phyloP scores from a whole-genome alignment of 805 yeast genomes.

The Blastobotrys attinorum region DNA sequence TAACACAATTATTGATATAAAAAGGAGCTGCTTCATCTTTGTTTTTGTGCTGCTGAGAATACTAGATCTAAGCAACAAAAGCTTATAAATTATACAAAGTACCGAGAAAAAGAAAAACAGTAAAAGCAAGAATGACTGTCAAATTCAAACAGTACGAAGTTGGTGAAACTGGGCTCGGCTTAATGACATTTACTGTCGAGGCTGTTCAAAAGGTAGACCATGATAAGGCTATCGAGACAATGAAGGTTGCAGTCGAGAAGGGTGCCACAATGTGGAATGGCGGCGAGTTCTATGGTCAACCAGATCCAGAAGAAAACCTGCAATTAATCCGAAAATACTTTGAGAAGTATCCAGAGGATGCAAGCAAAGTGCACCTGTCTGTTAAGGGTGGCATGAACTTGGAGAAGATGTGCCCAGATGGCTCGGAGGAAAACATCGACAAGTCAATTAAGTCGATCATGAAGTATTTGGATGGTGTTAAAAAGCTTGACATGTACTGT shows the following conservation, averaged over 20 bases:
- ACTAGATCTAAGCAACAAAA: too few relatives aligned
- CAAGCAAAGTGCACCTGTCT: slow-evolving; percentile 49
- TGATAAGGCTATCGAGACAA: slow-evolving; percentile 44
- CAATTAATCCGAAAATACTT: slow-evolving; percentile 51
- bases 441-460: slow-evolving; percentile 40
- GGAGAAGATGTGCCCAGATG: slow-evolving; percentile 38
- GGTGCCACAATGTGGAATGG: too few relatives aligned
- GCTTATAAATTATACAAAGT: too few relatives aligned
- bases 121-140: too few relatives aligned
- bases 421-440: slow-evolving; percentile 40
- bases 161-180: slow-evolving; percentile 52
- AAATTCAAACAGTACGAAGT: too few relatives aligned
- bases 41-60: too few relatives aligned
- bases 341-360: slow-evolving; percentile 45
- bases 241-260: slow-evolving; percentile 51
- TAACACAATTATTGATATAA: too few relatives aligned
- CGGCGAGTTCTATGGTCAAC: slow-evolving; percentile 71
- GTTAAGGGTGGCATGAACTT: slow-evolving; percentile 59
- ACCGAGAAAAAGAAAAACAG: too few relatives aligned
- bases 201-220: slow-evolving; percentile 42
- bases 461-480: slow-evolving; percentile 17
- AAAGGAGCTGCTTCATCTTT: too few relatives aligned
- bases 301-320: slow-evolving; percentile 43
- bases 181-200: slow-evolving; percentile 76
- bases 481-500: slow-evolving; percentile 48